A percentile compares a stretch with the other conserved stretches of the same genome.
Conservation (phyloP, 2,329 filamentous ascomycete species). For the Neoscytalidium dimidiatum region DNA sequence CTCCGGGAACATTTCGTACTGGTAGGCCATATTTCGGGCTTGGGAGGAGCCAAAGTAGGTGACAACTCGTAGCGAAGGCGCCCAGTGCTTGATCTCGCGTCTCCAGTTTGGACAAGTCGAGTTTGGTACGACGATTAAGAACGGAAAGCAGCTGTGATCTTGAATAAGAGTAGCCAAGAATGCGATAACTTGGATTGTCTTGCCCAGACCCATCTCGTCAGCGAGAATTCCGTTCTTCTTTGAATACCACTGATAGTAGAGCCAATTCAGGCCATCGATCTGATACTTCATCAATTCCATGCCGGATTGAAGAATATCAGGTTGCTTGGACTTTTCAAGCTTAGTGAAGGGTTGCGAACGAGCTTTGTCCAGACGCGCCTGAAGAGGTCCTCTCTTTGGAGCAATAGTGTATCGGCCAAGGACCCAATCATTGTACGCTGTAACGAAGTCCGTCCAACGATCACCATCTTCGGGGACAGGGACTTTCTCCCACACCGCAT, state of each 20-base stretch:
- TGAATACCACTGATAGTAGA: slow-evolving; percentile 84
- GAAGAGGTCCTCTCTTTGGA: slow-evolving; percentile 57
- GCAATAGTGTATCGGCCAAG: slow-evolving; percentile 73
- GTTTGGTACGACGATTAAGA: slow-evolving; percentile 90
- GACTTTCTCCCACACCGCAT: slow-evolving; percentile 85
- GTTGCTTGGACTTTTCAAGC: slow-evolving; percentile 71
- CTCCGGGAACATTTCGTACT: slow-evolving; percentile 81
- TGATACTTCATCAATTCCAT: slow-evolving; percentile 94
- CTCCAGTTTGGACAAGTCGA: slow-evolving; percentile 98
- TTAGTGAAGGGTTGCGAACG: slow-evolving; percentile 67
- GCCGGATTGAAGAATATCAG: slow-evolving; percentile 65
- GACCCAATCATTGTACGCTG: slow-evolving; percentile 85
- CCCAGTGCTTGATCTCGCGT: slow-evolving; percentile 92
- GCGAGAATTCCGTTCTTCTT: slow-evolving; percentile 86
- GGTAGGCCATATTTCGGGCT: slow-evolving; percentile 73
- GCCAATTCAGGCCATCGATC: slow-evolving; percentile 90
- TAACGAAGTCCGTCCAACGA: slow-evolving; percentile 76
- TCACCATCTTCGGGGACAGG: slow-evolving; percentile 66
- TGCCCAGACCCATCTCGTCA: slow-evolving; percentile 97
- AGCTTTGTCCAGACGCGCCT: slow-evolving; percentile 67
- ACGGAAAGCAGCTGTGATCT: slow-evolving; percentile 77
- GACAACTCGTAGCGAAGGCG: slow-evolving; percentile 82
- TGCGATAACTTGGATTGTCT: slow-evolving; percentile 90
- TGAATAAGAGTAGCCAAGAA: slow-evolving; percentile 70
- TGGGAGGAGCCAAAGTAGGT: slow-evolving; percentile 81